Conservation (phyloP, 192 early-diverging fungal genomes). For the Anaeromyces robustus region DNA sequence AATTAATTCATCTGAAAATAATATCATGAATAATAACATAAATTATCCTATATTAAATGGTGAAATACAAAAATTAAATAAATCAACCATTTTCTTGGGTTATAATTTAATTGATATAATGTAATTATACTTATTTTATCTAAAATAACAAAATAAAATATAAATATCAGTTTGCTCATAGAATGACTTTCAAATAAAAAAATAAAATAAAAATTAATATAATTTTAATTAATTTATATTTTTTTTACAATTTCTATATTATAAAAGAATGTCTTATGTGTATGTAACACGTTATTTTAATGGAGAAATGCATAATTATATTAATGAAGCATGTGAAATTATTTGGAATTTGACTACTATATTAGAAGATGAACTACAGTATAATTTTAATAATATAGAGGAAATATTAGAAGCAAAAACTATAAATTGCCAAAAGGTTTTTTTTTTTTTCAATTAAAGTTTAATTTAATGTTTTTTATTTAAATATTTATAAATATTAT, state of each 20-base stretch:
- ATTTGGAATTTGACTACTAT: background rate
- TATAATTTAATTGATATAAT: background rate
- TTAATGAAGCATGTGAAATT: background rate
- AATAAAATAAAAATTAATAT: too few species aligned
- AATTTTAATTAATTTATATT: too few species aligned
- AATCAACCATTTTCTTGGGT: background rate
- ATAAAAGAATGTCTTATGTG: background rate
- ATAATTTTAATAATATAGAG: background rate
- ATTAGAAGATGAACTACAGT: background rate
- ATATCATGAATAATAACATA: too few species aligned
- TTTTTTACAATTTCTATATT: too few species aligned
- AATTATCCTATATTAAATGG: background rate
- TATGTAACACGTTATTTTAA: background rate
- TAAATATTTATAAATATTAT: too few species aligned
- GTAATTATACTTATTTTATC: too few species aligned
- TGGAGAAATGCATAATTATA: background rate
- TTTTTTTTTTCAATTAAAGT: too few species aligned
- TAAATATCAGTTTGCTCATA: too few species aligned
- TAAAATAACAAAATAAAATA: too few species aligned
- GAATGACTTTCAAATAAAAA: too few species aligned
- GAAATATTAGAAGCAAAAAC: background rate
- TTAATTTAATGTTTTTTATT: too few species aligned
- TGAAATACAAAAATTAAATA: background rate
- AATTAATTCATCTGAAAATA: too few species aligned
- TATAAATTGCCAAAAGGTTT: background rate